Percentiles rank a stretch among this genome's conserved stretches.
These are phyloP conservation scores for Chlamydomonas sphaeroides DNA, from an alignment of 139 green algal genomes.

Conservation along the genomic window DNA sequence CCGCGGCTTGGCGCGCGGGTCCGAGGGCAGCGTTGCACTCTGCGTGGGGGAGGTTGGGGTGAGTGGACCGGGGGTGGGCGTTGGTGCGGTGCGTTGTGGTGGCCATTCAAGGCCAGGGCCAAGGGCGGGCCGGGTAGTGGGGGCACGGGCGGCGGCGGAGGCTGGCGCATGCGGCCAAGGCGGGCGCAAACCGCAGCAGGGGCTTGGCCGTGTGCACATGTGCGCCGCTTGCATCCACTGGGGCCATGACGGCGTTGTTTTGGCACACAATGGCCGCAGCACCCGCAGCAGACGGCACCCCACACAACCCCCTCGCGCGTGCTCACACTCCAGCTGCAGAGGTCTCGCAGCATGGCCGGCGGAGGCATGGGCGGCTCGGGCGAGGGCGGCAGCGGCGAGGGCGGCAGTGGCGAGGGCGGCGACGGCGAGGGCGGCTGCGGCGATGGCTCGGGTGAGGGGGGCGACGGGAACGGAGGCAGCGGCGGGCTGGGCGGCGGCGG, in stretches of 20 bases:
- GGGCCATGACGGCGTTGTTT: no score
- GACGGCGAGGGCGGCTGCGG: background rate
- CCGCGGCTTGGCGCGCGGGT: background rate
- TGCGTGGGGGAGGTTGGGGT: background rate
- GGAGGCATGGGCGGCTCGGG: background rate
- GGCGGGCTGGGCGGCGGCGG: background rate
- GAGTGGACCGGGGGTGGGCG: background rate
- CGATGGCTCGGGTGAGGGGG: background rate
- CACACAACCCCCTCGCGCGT: no score
- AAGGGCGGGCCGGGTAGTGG: no score
- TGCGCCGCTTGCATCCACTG: no score
- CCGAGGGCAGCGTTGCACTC: background rate
- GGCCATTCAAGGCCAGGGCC: no score
- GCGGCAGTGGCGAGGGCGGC: background rate
- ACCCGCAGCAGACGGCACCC: no score
- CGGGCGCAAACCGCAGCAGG: no score
- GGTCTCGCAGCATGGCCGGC: background rate
- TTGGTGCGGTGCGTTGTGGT: background rate
- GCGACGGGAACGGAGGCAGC: background rate
- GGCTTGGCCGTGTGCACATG: no score
- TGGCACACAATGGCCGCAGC: no score
- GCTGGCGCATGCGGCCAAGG: no score
- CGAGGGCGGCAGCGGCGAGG: background rate
- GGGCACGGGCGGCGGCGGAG: no score
- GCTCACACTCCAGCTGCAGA: constrained; percentile 27